phyloP scores from a whole-genome alignment of 2,329 filamentous ascomycete species.

The Dothideomycetidae sp. region DNA sequence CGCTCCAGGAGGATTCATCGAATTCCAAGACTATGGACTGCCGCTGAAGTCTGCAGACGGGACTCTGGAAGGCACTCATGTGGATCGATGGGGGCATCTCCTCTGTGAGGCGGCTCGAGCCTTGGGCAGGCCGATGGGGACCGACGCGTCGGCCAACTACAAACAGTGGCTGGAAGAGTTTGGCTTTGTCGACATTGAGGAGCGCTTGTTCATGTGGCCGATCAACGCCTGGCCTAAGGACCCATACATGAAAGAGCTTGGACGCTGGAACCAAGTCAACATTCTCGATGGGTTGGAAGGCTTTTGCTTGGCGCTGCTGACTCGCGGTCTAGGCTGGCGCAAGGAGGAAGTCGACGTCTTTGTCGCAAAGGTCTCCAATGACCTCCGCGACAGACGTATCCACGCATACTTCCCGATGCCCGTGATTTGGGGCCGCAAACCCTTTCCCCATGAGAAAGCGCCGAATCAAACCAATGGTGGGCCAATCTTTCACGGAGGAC shows the following conservation, averaged over 20 bases:
- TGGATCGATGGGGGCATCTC: conserved; percentile 23
- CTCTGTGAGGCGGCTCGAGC: conserved; percentile 25
- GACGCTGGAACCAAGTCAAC: conserved; percentile 31
- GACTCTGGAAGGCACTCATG: conserved; percentile 21
- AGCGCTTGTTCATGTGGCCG: conserved; percentile 28
- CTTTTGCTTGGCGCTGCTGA: conserved; percentile 29
- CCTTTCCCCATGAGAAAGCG: conserved; percentile 16
- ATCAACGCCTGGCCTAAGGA: conserved; percentile 34
- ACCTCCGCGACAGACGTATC: conserved; percentile 23
- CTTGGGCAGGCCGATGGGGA: conserved; percentile 29
- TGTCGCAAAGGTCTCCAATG: conserved; percentile 21
- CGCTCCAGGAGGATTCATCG: conserved; percentile 37
- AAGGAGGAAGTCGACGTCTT: conserved; percentile 32
- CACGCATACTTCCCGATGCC: conserved; percentile 28
- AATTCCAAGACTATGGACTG: conserved; percentile 35
- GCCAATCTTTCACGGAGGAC: too few relatives aligned
- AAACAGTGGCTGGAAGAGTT: conserved; percentile 25
- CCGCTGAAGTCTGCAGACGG: conserved; percentile 26
- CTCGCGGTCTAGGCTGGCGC: conserved; percentile 28
- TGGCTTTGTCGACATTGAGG: conserved; percentile 31
- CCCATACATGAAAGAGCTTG: conserved; percentile 36
- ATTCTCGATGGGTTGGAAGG: conserved; percentile 29
- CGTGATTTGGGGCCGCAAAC: conserved; percentile 23
- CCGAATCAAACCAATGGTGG: too few relatives aligned
- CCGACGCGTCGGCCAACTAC: conserved; percentile 26